These are phyloP conservation scores for Teratosphaeriaceae sp. DNA, from an alignment of 2,329 filamentous ascomycete genomes.

Conservation along the genomic window DNA sequence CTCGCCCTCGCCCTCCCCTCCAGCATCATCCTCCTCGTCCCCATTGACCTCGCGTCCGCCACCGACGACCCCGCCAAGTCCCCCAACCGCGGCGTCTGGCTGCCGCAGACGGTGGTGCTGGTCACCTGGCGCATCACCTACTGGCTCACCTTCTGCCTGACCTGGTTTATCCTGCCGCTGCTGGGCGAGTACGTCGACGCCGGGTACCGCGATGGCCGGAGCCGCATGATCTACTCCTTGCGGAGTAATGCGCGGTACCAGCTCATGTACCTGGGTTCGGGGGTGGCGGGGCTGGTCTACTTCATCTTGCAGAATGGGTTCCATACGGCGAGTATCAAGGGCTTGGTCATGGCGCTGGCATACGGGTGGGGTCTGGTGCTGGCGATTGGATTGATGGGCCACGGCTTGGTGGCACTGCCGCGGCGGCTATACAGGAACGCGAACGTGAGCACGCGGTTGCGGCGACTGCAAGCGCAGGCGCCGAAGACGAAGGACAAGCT, in stretches of 20 bases:
- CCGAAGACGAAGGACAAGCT: slow-evolving; percentile 80
- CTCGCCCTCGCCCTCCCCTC: slow-evolving; percentile 90
- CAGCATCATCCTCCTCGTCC: slow-evolving; percentile 84
- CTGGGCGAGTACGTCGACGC: slow-evolving; percentile 93
- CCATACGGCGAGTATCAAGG: slow-evolving; percentile 67
- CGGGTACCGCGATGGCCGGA: slow-evolving; percentile 80
- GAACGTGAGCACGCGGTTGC: slow-evolving; percentile 66
- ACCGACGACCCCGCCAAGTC: slow-evolving; percentile 51
- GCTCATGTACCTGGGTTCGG: slow-evolving; percentile 66
- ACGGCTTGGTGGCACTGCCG: slow-evolving; percentile 88
- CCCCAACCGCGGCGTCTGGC: slow-evolving; percentile 70
- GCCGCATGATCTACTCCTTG: slow-evolving; percentile 75
- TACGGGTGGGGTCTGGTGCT: slow-evolving; percentile 90
- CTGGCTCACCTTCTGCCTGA: slow-evolving; percentile 92
- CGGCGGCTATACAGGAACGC: slow-evolving; percentile 73
- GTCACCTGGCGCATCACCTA: slow-evolving; percentile 94
- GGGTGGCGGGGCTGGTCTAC: slow-evolving; percentile 69
- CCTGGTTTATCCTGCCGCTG: slow-evolving; percentile 92
- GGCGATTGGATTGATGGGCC: slow-evolving; percentile 96
- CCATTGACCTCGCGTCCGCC: slow-evolving; percentile 84
- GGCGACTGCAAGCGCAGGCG: slow-evolving; percentile 69
- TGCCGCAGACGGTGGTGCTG: slow-evolving; percentile 68
- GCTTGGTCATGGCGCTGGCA: slow-evolving; percentile 82
- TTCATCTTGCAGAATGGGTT: slow-evolving; percentile 73
- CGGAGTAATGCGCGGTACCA: slow-evolving; percentile 86